Conservation (phyloP, 139 green algal species). For the Astrephomene gubernaculifera region DNA sequence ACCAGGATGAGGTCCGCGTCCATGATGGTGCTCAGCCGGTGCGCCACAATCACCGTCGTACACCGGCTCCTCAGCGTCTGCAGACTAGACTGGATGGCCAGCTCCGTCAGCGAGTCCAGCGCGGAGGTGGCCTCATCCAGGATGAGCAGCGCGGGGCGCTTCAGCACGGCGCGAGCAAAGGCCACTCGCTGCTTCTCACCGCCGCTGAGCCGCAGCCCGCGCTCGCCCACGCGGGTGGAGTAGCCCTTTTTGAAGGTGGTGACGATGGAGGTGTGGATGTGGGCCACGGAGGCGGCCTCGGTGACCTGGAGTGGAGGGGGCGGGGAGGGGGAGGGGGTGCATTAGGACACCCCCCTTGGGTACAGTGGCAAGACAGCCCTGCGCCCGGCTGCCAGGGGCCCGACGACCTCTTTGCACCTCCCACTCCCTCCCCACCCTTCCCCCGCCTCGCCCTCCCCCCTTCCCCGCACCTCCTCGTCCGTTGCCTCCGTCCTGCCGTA, state of each 20-base stretch:
- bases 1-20: constrained; percentile 88
- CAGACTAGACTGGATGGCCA: constrained; percentile 62
- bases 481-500: constrained; percentile 75
- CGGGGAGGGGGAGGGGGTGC: neutral
- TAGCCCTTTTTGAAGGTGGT: constrained; percentile 56
- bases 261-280: constrained; percentile 80
- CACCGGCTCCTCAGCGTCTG: constrained; percentile 51
- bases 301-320: constrained; percentile 61
- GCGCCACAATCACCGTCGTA: constrained; percentile 90
- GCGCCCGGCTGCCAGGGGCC: too few species aligned
- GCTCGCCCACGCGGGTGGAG: constrained; percentile 86
- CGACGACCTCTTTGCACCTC: too few species aligned
- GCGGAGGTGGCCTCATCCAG: constrained; percentile 74
- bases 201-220: constrained; percentile 73
- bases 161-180: constrained; percentile 68
- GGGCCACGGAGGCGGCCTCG: constrained; percentile 71
- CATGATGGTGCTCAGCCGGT: constrained; percentile 89
- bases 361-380: too few species aligned
- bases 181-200: constrained; percentile 77
- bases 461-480: constrained; percentile 58
- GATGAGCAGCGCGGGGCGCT: constrained; percentile 63
- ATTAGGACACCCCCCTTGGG: neutral
- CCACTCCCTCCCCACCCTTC: too few species aligned
- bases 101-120: constrained; percentile 73
- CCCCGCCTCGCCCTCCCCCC: neutral